Conservation (phyloP, 2,329 filamentous ascomycete genomes). For the Penicillium sp. region DNA sequence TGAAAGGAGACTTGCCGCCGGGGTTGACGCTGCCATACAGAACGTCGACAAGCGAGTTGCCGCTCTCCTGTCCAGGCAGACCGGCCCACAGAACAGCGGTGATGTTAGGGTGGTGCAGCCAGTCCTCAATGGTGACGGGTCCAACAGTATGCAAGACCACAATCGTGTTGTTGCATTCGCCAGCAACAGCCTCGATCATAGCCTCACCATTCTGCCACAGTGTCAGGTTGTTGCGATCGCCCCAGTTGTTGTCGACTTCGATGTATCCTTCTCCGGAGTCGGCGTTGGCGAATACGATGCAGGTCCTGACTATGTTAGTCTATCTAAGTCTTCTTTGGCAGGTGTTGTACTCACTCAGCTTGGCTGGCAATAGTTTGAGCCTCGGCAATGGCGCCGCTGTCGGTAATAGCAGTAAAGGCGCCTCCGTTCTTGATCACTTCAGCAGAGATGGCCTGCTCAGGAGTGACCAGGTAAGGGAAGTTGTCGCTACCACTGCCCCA, state of each 20-base stretch:
- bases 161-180: conserved; percentile 79
- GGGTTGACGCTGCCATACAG: conserved; percentile 66
- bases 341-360: conserved; percentile 31
- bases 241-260: conserved; percentile 72
- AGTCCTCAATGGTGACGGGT: conserved; percentile 69
- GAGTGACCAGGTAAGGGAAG: conserved; percentile 62
- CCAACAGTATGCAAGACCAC: conserved; percentile 86
- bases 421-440: conserved; percentile 63
- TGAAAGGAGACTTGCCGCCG: conserved; percentile 60
- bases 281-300: conserved; percentile 85
- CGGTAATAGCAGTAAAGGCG: conserved; percentile 57
- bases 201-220: conserved; percentile 79
- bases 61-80: conserved; percentile 70
- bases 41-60: conserved; percentile 69
- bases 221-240: conserved; percentile 89
- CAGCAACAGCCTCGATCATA: conserved; percentile 75
- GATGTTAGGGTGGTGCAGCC: conserved; percentile 60
- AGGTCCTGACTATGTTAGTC: conserved; percentile 32
- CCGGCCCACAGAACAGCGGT: conserved; percentile 73
- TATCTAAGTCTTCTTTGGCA: not conserved
- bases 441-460: conserved; percentile 62
- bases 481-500: conserved; percentile 60
- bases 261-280: conserved; percentile 86
- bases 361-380: conserved; percentile 50
- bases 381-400: conserved; percentile 54